Evolutionary conservation across 345 rosid species (phyloP).

Genomic region (Rhodamnia rubescens): DNA sequence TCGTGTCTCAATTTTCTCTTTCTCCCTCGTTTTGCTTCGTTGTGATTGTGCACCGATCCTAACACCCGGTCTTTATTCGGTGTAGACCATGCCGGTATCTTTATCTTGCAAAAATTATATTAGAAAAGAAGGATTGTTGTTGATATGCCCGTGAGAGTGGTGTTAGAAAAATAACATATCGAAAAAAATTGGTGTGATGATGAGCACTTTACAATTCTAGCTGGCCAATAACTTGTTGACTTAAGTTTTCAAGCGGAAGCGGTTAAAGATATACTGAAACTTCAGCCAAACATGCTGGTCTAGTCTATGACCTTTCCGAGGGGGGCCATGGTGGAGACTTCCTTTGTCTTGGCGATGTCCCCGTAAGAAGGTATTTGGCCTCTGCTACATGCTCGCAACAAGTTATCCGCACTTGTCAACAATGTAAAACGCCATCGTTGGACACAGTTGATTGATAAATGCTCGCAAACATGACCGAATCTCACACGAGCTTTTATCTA

Average conservation of each 20-base stretch:
- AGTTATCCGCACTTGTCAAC: background rate
- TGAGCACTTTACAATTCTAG: background rate
- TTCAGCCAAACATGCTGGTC: too few relatives aligned
- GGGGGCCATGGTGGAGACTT: too few relatives aligned
- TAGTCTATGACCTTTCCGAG: too few relatives aligned
- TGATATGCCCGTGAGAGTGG: background rate
- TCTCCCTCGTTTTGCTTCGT: too few relatives aligned
- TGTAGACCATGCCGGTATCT: constrained; percentile 61
- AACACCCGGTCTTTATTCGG: constrained; percentile 30
- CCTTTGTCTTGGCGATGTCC: background rate
- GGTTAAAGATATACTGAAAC: too few relatives aligned
- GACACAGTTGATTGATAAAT: background rate
- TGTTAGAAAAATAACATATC: background rate
- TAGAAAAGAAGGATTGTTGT: background rate
- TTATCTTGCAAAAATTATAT: background rate
- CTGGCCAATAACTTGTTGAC: background rate
- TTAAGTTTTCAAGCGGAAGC: background rate
- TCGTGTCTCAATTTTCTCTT: too few relatives aligned
- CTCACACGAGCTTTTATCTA: background rate
- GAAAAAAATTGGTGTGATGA: background rate
- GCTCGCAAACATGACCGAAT: background rate
- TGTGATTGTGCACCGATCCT: too few relatives aligned
- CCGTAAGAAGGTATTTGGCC: background rate
- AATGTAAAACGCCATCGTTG: background rate
- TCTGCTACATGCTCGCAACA: background rate